Conservation (phyloP, 352 stramenopile genomes). For the Halophytophthora polymorphica region DNA sequence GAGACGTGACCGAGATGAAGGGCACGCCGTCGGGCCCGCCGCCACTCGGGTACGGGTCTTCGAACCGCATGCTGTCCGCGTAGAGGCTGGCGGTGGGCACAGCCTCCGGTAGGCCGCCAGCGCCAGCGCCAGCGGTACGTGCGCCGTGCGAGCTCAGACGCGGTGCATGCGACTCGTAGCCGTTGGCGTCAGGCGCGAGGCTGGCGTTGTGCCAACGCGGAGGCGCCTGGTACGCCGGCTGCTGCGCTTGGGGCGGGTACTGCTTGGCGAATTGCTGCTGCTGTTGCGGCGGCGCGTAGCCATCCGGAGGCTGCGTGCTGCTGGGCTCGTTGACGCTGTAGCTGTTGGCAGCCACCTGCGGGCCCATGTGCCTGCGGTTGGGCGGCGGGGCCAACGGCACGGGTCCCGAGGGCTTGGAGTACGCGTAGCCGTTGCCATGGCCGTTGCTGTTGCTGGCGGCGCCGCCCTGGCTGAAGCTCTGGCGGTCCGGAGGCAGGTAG, state of each 20-base stretch:
- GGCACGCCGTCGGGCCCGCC: slow-evolving; percentile 25
- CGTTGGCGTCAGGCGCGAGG: slow-evolving; percentile 11
- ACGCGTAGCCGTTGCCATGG: slow-evolving; percentile 31
- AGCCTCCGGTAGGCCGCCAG: slow-evolving; percentile 3
- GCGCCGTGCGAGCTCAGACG: slow-evolving; percentile 17
- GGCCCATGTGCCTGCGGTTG: slow-evolving; percentile 26
- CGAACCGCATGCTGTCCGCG: slow-evolving; percentile 30
- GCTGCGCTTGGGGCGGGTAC: slow-evolving; percentile 21
- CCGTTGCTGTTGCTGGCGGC: slow-evolving; percentile 21
- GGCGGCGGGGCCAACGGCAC: slow-evolving; percentile 22
- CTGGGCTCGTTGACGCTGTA: slow-evolving; percentile 18
- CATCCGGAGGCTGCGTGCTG: slow-evolving; percentile 12
- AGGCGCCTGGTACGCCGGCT: slow-evolving; percentile 18
- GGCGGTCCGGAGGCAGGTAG: slow-evolving; percentile 7
- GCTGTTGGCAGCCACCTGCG: slow-evolving; percentile 42
- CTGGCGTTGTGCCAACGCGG: slow-evolving; percentile 21
- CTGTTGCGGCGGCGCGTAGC: slow-evolving; percentile 18
- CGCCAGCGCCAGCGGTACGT: background rate
- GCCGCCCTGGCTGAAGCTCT: slow-evolving; percentile 10
- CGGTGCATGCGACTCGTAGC: slow-evolving; percentile 18
- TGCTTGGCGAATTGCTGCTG: slow-evolving; percentile 27
- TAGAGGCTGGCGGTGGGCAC: slow-evolving; percentile 13
- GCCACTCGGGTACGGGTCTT: slow-evolving; percentile 24
- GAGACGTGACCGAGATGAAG: slow-evolving; percentile 43
- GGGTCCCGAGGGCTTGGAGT: slow-evolving; percentile 29